Evolutionary conservation across 768 basidiomycete species (phyloP).

Genomic region (Serendipita vermifera): DNA sequence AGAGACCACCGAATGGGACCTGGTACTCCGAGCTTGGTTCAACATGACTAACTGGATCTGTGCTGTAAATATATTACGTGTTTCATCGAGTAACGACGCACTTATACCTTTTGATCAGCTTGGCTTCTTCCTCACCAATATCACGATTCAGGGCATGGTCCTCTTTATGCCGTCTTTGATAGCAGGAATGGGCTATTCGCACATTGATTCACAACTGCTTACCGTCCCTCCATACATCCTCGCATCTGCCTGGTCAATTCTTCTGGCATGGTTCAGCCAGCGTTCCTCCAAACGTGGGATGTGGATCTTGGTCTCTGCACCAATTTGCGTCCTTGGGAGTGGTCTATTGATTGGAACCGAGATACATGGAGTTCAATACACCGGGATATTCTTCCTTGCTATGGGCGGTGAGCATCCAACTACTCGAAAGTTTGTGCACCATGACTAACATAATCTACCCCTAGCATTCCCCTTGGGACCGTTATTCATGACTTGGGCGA

Average conservation of each 20-base stretch:
- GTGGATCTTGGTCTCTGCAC: slow-evolving; percentile 26
- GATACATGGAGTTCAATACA: slow-evolving; percentile 17
- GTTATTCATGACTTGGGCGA: slow-evolving; percentile 34
- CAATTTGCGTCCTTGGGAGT: slow-evolving; percentile 33
- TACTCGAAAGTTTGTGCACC: too few relatives aligned
- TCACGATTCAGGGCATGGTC: slow-evolving; percentile 24
- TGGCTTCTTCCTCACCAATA: slow-evolving; percentile 20
- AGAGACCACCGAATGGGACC: slow-evolving; percentile 23
- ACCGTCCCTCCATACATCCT: slow-evolving; percentile 39
- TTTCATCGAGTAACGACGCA: neutral
- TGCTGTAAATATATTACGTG: neutral
- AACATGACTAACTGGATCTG: slow-evolving; percentile 19
- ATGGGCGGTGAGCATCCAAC: slow-evolving; percentile 2
- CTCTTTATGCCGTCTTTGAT: slow-evolving; percentile 37
- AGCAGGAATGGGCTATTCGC: slow-evolving; percentile 25
- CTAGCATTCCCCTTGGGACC: slow-evolving; percentile 28
- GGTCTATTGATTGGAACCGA: slow-evolving; percentile 31
- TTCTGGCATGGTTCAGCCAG: slow-evolving; percentile 20
- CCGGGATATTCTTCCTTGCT: slow-evolving; percentile 3
- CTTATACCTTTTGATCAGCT: slow-evolving; percentile 18
- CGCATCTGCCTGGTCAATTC: slow-evolving; percentile 30
- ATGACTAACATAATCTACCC: neutral
- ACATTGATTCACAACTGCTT: slow-evolving; percentile 33
- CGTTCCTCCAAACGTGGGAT: slow-evolving; percentile 27
- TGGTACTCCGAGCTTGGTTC: slow-evolving; percentile 24